Evolutionary conservation across 768 basidiomycete species (phyloP).

Genomic region (Podaxis sp.): DNA sequence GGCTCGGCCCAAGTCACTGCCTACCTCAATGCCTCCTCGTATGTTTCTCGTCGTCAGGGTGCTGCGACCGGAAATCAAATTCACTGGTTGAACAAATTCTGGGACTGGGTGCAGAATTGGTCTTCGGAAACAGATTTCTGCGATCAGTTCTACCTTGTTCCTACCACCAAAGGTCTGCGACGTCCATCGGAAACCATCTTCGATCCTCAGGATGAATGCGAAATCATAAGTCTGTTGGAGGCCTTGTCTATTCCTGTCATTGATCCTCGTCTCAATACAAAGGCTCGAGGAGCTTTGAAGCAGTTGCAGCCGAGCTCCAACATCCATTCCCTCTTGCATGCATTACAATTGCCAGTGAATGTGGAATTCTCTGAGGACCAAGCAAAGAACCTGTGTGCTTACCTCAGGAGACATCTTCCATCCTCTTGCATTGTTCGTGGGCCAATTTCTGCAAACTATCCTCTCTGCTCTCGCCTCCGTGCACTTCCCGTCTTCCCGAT

Average conservation of each 20-base stretch:
- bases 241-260: conserved; percentile 35
- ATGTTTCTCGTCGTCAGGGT: neutral
- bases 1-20: conserved; percentile 24
- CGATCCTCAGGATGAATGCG: conserved; percentile 8
- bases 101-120: conserved; percentile 41
- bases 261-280: conserved; percentile 24
- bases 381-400: neutral
- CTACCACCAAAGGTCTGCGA: conserved; percentile 30
- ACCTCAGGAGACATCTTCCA: conserved; percentile 3
- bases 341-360: conserved; percentile 14
- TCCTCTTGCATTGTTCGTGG: conserved; percentile 10
- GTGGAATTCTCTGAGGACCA: neutral
- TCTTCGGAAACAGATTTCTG: conserved; percentile 10
- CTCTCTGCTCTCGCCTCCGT: conserved; percentile 13
- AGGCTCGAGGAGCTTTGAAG: conserved; percentile 17
- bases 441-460: conserved; percentile 10
- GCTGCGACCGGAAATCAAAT: conserved; percentile 19
- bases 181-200: conserved; percentile 29
- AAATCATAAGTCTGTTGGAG: conserved; percentile 22
- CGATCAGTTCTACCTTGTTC: conserved; percentile 29
- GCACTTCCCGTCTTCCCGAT: conserved; percentile 31
- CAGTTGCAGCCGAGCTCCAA: neutral
- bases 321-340: conserved; percentile 32
- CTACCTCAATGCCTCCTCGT: conserved; percentile 25
- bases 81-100: conserved; percentile 39